These are phyloP conservation scores for Leptographium flavum DNA, from an alignment of 2,329 filamentous ascomycete species.

Conservation along the genomic window DNA sequence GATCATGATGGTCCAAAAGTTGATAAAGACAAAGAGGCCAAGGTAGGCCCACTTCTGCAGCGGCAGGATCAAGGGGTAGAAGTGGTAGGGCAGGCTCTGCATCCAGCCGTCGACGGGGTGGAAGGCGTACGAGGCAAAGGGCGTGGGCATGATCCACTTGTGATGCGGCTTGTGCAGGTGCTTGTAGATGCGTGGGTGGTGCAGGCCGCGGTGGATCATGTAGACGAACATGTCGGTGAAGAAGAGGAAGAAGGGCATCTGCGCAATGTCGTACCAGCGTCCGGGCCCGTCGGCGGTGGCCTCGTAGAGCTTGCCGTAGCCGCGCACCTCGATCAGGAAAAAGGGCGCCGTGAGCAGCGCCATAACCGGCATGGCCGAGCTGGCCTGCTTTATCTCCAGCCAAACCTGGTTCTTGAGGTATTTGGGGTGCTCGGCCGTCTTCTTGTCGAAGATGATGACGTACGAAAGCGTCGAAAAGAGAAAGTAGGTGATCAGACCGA, in stretches of 20 bases:
- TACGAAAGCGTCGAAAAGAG: constrained; percentile 73
- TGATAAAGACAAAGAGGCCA: constrained; percentile 77
- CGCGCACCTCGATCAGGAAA: constrained; percentile 72
- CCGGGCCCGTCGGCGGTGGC: constrained; percentile 61
- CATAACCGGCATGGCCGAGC: constrained; percentile 67
- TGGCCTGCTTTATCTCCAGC: constrained; percentile 73
- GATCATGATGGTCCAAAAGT: constrained; percentile 94
- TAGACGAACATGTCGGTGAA: constrained; percentile 90
- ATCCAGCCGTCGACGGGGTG: constrained; percentile 84
- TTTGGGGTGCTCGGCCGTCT: constrained; percentile 76
- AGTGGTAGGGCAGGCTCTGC: constrained; percentile 81
- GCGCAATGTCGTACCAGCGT: constrained; percentile 60
- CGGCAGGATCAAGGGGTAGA: constrained; percentile 86
- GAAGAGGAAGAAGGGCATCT: constrained; percentile 77
- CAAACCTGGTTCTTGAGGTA: constrained; percentile 88
- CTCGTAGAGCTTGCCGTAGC: constrained; percentile 81
- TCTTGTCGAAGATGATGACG: constrained; percentile 81
- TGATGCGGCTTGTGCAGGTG: constrained; percentile 90
- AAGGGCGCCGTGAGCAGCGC: constrained; percentile 65
- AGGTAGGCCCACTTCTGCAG: constrained; percentile 85
- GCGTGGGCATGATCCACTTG: constrained; percentile 99
- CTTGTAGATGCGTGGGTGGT: constrained; percentile 74
- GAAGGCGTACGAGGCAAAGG: constrained; percentile 85
- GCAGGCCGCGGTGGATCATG: constrained; percentile 76
- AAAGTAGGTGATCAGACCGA: constrained; percentile 76